A percentile compares a stretch with the other conserved stretches of the same genome.
These are phyloP conservation scores for Chenopodium berlandieri DNA, from an alignment of 148 eudicot genomes.

Conservation along the genomic window DNA sequence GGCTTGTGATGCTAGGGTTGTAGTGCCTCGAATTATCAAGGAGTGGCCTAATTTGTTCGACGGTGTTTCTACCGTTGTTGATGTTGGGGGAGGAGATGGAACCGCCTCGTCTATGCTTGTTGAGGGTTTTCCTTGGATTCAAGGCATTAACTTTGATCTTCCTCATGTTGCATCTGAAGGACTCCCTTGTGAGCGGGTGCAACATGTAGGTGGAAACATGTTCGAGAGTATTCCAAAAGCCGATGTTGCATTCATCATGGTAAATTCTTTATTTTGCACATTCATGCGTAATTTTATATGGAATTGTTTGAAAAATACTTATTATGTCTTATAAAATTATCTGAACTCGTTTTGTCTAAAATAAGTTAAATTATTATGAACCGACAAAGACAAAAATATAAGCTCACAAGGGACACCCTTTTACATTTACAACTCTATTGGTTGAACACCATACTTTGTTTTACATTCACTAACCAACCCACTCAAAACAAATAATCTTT, in stretches of 20 bases:
- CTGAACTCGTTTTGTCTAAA: too few species aligned
- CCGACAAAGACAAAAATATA: too few species aligned
- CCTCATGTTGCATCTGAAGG: conserved; percentile 53
- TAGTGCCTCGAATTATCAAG: conserved; percentile 34
- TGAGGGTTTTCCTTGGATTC: conserved; percentile 48
- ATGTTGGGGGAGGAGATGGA: conserved; percentile 82
- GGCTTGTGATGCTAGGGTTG: conserved; percentile 53
- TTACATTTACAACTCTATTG: too few species aligned
- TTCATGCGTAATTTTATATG: too few species aligned
- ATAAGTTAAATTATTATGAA: too few species aligned
- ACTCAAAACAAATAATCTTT: too few species aligned
- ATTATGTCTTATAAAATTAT: too few species aligned
- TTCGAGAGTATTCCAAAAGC: conserved; percentile 57
- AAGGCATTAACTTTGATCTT: conserved; percentile 70
- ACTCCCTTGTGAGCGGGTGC: conserved; percentile 28
- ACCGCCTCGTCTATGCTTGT: conserved; percentile 41
- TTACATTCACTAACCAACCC: too few species aligned
- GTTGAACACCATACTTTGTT: too few species aligned
- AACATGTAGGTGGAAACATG: conserved; percentile 63
- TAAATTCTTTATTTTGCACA: background rate
- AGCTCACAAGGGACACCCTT: too few species aligned
- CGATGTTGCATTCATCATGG: conserved; percentile 48
- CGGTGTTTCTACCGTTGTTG: conserved; percentile 51
- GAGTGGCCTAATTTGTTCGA: conserved; percentile 41
- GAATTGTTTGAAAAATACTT: too few species aligned